Base-by-base conservation (phyloP, 2,329 filamentous ascomycete genomes). In the Fusarium neocosmosporiellum region DNA sequence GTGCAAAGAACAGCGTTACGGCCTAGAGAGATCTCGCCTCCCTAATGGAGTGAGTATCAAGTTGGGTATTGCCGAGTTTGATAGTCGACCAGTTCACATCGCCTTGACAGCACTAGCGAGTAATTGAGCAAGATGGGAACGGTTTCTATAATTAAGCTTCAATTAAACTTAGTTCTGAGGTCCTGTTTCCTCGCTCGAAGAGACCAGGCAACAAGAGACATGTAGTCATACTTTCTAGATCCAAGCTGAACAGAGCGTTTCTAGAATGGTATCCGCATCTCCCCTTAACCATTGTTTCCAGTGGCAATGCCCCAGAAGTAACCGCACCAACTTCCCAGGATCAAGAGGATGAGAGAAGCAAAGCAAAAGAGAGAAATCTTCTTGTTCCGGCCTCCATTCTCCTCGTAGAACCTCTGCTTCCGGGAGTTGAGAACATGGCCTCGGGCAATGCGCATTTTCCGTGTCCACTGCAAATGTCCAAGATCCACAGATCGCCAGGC, bases 251-350 rank as follows among this genome's bases (percentile, higher is more conserved):
- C 22, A 46, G 22, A 46, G 7, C 6, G 14, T 24, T 16, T 24
- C 22, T 20, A 46, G n/a, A 11, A 16, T 22, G 2, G 4, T 14
- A 46, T 46, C 2, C 14, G 4, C 22, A 18, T 18, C 41, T 16
- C 41, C 46, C 18, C 20, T 10, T 48, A 64, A 6, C 36, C 53
- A 4, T 59, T 64, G 10, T 64, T 48, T 24, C 61, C 61, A n/a
- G 61, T 64, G 1, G 61, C 61, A n/a, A 48, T 54, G 0, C 39
- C 61, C 54, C 54, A 64, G 22, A 64, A 59, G 20, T 59, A 59
- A 14, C 53, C 61, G 6, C 53, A 59, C 61, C 61, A 63, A 24
- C 61, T 59, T 27, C 61, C 61, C 1, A 63, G 31, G 7, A 63
- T 31, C 9, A 59, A 59, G 2, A 63, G 7, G 4, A 63, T 43